Evolutionary conservation across 129 eudicot genomes (phyloP).

Genomic region (Logfia minima): DNA sequence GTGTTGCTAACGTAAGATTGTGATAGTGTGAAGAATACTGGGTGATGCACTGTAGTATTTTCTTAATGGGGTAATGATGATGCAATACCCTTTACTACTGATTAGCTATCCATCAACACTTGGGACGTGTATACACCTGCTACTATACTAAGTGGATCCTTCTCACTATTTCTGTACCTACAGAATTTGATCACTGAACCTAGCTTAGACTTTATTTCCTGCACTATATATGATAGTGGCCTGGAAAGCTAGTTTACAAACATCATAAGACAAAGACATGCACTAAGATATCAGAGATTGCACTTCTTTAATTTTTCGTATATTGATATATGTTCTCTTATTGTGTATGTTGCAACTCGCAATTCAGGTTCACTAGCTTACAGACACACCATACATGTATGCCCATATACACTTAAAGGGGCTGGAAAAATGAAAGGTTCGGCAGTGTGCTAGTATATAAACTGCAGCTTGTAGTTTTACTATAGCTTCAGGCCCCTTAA

Average conservation of each 20-base stretch:
- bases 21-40: conserved; percentile 13
- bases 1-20: conserved; percentile 33
- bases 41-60: conserved; percentile 26
- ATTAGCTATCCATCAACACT: neutral
- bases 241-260: neutral
- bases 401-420: neutral
- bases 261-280: conserved; percentile 14
- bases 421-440: neutral
- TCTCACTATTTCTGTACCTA: neutral
- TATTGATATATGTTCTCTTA: neutral
- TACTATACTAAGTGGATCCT: neutral
- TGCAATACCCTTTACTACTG: neutral
- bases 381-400: neutral
- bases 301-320: neutral
- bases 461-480: too few species aligned
- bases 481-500: neutral
- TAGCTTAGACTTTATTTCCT: neutral
- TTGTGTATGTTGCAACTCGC: neutral
- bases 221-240: conserved; percentile 10
- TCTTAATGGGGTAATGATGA: conserved; percentile 24
- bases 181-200: conserved; percentile 20
- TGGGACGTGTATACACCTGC: neutral
- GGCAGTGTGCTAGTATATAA: neutral
- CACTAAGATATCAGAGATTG: conserved; percentile 6
- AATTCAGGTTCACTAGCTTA: neutral